A percentile compares a stretch with the other conserved stretches of the same genome.
Conservation (phyloP, 2,329 filamentous ascomycete species). For the Phoma herbarum region DNA sequence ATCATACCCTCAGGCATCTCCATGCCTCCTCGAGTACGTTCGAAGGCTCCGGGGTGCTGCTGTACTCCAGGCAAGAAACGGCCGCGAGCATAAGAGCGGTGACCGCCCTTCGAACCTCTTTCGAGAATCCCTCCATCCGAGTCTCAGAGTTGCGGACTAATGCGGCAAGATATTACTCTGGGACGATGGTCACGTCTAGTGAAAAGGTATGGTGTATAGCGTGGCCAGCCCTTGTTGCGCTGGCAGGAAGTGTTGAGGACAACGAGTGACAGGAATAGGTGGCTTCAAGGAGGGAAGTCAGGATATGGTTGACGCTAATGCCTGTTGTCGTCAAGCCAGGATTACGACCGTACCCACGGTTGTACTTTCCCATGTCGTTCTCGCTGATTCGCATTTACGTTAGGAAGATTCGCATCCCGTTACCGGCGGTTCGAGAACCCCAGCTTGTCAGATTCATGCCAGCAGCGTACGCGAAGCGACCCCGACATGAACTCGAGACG, state of each 20-base stretch:
- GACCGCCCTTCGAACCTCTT: not conserved
- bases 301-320: constrained; percentile 17
- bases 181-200: not conserved
- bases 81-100: not conserved
- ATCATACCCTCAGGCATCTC: not conserved
- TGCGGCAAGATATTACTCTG: not conserved
- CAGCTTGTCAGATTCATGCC: not conserved
- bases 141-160: not conserved
- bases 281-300: constrained; percentile 2
- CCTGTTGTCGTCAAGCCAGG: constrained; percentile 7
- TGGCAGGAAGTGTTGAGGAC: not conserved
- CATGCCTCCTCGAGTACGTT: not conserved
- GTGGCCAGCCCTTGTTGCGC: not conserved
- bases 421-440: not conserved
- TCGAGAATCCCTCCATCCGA: not conserved
- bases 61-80: not conserved
- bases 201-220: not conserved
- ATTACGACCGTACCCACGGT: constrained; percentile 1
- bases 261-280: not conserved
- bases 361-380: constrained; percentile 1
- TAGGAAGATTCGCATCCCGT: not conserved
- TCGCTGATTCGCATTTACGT: constrained; percentile 1
- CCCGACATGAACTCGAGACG: not conserved
- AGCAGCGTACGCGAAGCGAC: not conserved
- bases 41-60: not conserved